Base-by-base conservation (phyloP, 75 land plant genomes). In the Sequoia sempervirens region DNA sequence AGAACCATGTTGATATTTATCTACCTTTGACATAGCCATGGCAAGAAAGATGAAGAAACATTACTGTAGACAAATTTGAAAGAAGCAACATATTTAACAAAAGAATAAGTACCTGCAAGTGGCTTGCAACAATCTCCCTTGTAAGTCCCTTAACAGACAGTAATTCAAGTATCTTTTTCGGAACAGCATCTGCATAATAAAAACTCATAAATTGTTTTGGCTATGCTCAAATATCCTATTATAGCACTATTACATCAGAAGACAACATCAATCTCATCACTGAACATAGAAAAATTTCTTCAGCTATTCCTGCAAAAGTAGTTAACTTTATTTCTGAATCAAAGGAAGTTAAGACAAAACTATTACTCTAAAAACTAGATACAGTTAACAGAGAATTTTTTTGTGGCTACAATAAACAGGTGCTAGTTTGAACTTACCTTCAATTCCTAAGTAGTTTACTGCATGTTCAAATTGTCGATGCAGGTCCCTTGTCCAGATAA, bases 391-490 rank as follows among this genome's bases (percentile, higher is more conserved):
- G 28, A 68, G 0, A n/a, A 3, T 28, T 0, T 0, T 68, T n/a
- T n/a, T 68, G 70, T 68, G 32, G 32, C 6, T 68, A 68, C 28
- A 28, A 28, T 91, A 96, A 76, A 76, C 26, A 37, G 45, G 37
- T 76, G 32, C n/a, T 54, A 58, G 54, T 6, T 76, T 18, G 10
- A 40, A 96, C 93, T 74, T 91, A 97, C 99, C 94, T 69, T 96
- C 96, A 53, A 96, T 89, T 64, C 99, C 96, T 28, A 96, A 88
- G 72, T 93, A 93, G 69, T 96, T 93, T 13, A 96, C 99, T 54
- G 99, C 99, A 72, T 87, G 70, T 36, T 94, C 92, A 88, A 96
- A 96, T 79, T 96, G 96, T 81, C 91, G 95, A 85, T 94, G 99
- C 18, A 96, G 91, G 74, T 96, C 96, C 20, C 89, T 93, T 20